Conservation (phyloP, 2,329 filamentous ascomycete genomes). For the Sporothrix globosa region DNA sequence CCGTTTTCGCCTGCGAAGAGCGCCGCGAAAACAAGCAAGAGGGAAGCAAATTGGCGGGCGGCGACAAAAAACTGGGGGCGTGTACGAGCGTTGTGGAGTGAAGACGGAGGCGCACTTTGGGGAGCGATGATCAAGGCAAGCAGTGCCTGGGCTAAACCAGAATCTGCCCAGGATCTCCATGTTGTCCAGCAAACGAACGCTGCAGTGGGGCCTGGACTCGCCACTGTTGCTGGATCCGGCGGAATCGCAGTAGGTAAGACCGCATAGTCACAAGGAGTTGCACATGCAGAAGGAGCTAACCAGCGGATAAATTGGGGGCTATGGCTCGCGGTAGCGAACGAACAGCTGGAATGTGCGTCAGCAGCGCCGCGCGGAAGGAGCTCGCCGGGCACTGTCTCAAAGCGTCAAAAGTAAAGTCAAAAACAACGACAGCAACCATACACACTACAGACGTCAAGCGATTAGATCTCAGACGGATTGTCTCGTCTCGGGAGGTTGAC, state of each 20-base stretch:
- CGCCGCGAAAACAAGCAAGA: neutral
- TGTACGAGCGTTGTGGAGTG: constrained; percentile 1
- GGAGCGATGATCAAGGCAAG: constrained; percentile 9
- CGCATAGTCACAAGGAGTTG: constrained; percentile 3
- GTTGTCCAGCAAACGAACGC: constrained; percentile 18
- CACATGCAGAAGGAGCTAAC: constrained; percentile 26
- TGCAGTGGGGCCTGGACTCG: constrained; percentile 22
- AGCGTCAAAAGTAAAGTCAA: neutral
- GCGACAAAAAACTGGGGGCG: neutral
- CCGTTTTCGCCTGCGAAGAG: constrained; percentile 7
- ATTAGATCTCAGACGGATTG: neutral
- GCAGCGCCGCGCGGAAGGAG: constrained; percentile 11
- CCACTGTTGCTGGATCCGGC: constrained; percentile 29
- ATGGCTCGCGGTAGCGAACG: neutral
- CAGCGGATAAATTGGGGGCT: constrained; percentile 23
- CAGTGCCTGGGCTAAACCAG: neutral
- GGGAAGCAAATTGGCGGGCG: neutral
- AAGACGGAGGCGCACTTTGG: neutral
- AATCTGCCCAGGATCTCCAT: neutral
- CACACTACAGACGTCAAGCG: neutral
- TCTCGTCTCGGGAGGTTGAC: constrained; percentile 14
- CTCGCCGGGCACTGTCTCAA: neutral
- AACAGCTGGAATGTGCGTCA: constrained; percentile 21
- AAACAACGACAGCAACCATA: neutral
- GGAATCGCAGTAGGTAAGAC: neutral